These are phyloP conservation scores for Pestalotiopsis sp. DNA, from an alignment of 2,329 filamentous ascomycete genomes.

Conservation along the genomic window DNA sequence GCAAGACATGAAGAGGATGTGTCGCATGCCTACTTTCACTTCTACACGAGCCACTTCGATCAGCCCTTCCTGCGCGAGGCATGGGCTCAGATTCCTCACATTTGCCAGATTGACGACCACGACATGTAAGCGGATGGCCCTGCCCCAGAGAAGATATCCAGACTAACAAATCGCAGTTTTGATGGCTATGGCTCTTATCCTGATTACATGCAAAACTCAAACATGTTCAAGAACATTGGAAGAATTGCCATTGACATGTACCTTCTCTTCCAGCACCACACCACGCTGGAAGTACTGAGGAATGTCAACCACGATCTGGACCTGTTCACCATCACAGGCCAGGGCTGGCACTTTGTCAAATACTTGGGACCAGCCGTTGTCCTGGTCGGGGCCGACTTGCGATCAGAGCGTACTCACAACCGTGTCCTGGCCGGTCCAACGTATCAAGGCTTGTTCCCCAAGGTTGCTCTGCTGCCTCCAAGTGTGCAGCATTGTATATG, in stretches of 20 bases:
- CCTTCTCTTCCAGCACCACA: slow-evolving; percentile 96
- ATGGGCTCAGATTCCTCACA: slow-evolving; percentile 94
- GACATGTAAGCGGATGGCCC: slow-evolving; percentile 76
- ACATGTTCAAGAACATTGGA: slow-evolving; percentile 98
- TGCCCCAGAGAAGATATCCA: neutral
- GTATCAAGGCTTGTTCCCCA: slow-evolving; percentile 96
- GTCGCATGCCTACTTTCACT: slow-evolving; percentile 96
- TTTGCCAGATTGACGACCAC: slow-evolving; percentile 93
- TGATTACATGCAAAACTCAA: slow-evolving; percentile 96
- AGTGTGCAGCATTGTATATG: slow-evolving; percentile 96
- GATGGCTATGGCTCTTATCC: slow-evolving; percentile 97
- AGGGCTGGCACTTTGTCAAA: slow-evolving; percentile 98
- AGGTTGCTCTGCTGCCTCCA: slow-evolving; percentile 85
- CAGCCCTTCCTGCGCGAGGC: slow-evolving; percentile 93
- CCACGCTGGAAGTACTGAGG: slow-evolving; percentile 88
- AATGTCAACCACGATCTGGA: slow-evolving; percentile 88
- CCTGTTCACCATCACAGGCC: slow-evolving; percentile 95
- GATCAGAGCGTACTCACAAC: slow-evolving; percentile 86
- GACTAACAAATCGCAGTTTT: slow-evolving; percentile 61
- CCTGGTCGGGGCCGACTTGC: slow-evolving; percentile 86
- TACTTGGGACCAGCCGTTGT: slow-evolving; percentile 90
- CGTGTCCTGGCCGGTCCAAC: slow-evolving; percentile 96
- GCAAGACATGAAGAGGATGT: slow-evolving; percentile 95
- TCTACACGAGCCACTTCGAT: slow-evolving; percentile 98
- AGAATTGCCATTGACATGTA: slow-evolving; percentile 97